phyloP scores from a whole-genome alignment of 2,329 filamentous ascomycete species.

The Gremmenia infestans region DNA sequence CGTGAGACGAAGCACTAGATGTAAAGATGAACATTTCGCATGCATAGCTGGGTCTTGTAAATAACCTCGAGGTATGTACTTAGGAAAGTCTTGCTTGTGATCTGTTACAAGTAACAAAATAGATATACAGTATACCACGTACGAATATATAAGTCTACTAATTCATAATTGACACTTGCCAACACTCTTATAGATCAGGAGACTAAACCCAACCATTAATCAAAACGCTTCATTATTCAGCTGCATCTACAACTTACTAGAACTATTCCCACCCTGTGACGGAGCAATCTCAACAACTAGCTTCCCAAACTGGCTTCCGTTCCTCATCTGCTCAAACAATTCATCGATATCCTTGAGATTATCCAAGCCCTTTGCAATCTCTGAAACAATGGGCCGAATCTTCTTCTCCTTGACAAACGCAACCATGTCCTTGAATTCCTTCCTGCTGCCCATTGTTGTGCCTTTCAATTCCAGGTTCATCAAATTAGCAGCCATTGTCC shows the following conservation, averaged over 20 bases:
- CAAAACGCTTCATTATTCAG: background rate
- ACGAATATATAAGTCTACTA: too few relatives aligned
- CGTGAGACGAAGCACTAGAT: too few relatives aligned
- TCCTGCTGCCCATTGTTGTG: slow-evolving; percentile 84
- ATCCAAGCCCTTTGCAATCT: slow-evolving; percentile 66
- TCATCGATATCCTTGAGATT: slow-evolving; percentile 74
- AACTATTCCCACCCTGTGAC: background rate
- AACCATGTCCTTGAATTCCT: slow-evolving; percentile 89
- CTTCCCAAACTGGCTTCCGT: slow-evolving; percentile 85
- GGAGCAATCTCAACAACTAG: slow-evolving; percentile 67
- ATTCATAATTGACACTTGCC: background rate
- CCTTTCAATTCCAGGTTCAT: slow-evolving; percentile 85
- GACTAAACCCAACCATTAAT: background rate
- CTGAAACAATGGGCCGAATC: slow-evolving; percentile 73
- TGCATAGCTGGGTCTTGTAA: too few relatives aligned
- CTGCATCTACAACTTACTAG: background rate
- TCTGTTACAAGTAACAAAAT: too few relatives aligned
- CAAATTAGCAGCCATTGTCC: slow-evolving; percentile 75
- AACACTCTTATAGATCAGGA: background rate
- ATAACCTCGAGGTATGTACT: background rate
- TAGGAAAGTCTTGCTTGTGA: background rate
- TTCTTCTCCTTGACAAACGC: slow-evolving; percentile 69
- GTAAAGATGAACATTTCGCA: too few relatives aligned
- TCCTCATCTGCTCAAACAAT: slow-evolving; percentile 84
- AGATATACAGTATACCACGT: too few relatives aligned